Percentiles rank a stretch among this genome's conserved stretches.
These are phyloP conservation scores for Colletotrichum eremochloae DNA, from an alignment of 2,329 filamentous ascomycete species.

Conservation along the genomic window DNA sequence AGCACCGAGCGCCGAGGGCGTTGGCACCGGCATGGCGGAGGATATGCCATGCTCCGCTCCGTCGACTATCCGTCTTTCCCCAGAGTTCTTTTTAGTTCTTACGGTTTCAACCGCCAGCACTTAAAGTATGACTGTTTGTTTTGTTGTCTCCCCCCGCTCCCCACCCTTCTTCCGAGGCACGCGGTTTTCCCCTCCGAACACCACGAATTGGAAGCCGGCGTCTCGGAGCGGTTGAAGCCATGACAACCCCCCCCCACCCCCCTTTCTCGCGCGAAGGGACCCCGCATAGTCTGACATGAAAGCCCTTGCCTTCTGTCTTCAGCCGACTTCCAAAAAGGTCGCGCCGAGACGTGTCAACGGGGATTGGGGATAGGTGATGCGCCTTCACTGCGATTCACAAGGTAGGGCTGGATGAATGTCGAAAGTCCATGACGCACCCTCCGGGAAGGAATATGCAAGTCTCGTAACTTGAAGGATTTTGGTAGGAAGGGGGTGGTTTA, in stretches of 20 bases:
- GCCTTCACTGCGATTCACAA: neutral
- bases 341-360: neutral
- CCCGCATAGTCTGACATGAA: neutral
- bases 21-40: neutral
- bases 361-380: neutral
- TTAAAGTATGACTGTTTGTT: neutral
- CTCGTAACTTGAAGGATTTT: neutral
- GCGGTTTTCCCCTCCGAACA: conserved; percentile 1
- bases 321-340: neutral
- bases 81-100: neutral
- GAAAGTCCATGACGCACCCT: neutral
- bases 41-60: neutral
- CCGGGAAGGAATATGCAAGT: conserved; percentile 10
- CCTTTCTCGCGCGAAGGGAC: neutral
- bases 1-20: neutral
- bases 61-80: neutral
- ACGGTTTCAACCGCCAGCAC: too few species aligned
- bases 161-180: neutral
- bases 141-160: neutral
- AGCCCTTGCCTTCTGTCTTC: neutral
- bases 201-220: neutral
- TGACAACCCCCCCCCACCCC: neutral
- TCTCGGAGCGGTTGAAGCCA: conserved; percentile 1
- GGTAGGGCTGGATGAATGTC: neutral
- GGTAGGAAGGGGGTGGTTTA: neutral